phyloP scores from a whole-genome alignment of 2,329 filamentous ascomycete species.

The Stachybotrys echinatus region DNA sequence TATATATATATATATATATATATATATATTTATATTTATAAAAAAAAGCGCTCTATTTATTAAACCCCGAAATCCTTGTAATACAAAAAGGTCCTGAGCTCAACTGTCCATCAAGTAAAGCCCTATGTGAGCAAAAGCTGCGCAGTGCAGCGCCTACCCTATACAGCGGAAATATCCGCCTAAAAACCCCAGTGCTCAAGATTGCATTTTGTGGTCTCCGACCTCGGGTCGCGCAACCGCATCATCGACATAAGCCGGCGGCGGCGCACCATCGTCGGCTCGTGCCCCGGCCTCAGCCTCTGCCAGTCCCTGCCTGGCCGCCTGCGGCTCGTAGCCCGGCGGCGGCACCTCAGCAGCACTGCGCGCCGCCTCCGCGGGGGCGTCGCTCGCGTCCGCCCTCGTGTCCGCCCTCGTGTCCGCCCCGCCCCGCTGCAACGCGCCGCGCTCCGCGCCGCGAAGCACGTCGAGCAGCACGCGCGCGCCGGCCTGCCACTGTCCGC shows the following conservation, averaged over 20 bases:
- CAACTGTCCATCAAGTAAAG: too few relatives aligned
- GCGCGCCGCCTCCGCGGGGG: neutral
- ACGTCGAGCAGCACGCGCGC: conserved; percentile 22
- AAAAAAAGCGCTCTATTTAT: too few relatives aligned
- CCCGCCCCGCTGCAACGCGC: neutral
- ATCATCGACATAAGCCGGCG: conserved; percentile 17
- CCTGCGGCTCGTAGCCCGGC: neutral
- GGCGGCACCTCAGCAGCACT: conserved; percentile 1
- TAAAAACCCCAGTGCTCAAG: neutral
- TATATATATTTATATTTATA: too few relatives aligned
- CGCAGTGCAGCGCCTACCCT: neutral
- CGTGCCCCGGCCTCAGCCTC: neutral
- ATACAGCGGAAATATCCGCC: neutral
- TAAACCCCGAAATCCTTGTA: too few relatives aligned
- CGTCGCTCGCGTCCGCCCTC: neutral
- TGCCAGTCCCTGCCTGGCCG: conserved; percentile 2
- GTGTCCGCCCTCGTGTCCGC: too few relatives aligned
- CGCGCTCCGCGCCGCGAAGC: conserved; percentile 22
- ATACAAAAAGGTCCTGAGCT: too few relatives aligned
- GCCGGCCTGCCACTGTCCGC: conserved; percentile 26
- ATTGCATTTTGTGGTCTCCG: conserved; percentile 14
- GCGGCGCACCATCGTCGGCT: conserved; percentile 8
- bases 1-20: too few relatives aligned
- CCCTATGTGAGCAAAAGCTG: too few relatives aligned
- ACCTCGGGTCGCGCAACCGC: conserved; percentile 14